A percentile compares a stretch with the other conserved stretches of the same genome.
Conservation (phyloP, 495 filamentous ascomycete species). For the Neohortaea acidophila region DNA sequence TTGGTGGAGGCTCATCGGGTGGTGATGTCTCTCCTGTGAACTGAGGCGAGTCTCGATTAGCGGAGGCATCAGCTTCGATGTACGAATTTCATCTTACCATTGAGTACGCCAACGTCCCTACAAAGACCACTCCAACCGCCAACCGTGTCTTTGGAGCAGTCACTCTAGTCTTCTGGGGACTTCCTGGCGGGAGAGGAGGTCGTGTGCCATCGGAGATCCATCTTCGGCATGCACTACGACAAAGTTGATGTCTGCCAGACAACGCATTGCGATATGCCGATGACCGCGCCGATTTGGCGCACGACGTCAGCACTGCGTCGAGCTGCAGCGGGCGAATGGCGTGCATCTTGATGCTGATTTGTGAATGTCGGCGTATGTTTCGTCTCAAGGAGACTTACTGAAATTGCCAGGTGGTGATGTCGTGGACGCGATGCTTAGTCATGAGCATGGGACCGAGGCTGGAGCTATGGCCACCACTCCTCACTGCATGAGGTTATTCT, state of each 20-base stretch:
- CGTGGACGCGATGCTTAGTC: too few relatives aligned
- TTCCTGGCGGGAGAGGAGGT: slow-evolving; percentile 10
- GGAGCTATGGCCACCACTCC: background rate
- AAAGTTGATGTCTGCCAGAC: slow-evolving; percentile 3
- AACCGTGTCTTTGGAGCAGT: slow-evolving; percentile 32
- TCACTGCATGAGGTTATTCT: background rate
- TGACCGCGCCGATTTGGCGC: background rate
- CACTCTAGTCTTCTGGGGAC: slow-evolving; percentile 10
- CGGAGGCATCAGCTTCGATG: background rate
- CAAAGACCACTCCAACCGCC: slow-evolving; percentile 45
- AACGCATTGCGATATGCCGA: background rate
- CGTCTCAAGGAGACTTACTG: background rate
- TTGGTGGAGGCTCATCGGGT: slow-evolving; percentile 1
- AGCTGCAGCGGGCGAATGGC: slow-evolving; percentile 1
- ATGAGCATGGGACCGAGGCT: background rate
- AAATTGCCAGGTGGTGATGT: too few relatives aligned
- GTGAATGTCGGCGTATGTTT: background rate
- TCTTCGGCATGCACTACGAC: slow-evolving; percentile 3
- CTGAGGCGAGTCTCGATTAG: slow-evolving; percentile 11
- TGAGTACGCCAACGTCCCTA: slow-evolving; percentile 47
- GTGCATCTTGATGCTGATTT: background rate
- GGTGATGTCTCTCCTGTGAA: slow-evolving; percentile 24
- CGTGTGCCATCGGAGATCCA: slow-evolving; percentile 14
- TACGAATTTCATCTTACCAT: slow-evolving; percentile 36
- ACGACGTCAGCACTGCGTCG: slow-evolving; percentile 1